Base-by-base conservation (phyloP, 192 early-diverging fungal genomes). In the Mortierella claussenii region DNA sequence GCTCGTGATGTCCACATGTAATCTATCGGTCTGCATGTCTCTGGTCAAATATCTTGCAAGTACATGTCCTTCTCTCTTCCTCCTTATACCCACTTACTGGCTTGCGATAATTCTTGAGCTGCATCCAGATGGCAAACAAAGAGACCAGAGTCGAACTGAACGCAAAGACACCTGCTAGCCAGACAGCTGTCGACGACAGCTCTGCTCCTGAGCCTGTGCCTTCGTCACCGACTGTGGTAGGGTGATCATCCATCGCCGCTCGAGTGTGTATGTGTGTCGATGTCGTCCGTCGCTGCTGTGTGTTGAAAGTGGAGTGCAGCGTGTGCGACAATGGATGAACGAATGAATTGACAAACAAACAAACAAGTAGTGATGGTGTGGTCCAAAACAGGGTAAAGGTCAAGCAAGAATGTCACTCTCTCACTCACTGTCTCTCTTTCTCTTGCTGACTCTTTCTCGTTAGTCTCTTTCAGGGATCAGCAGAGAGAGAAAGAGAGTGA, bases 91-190 rank as follows among this genome's bases (percentile, higher is more conserved):
- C 34, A 2, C 82, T 59, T 81, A 85, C 86, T 34, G 86, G 86
- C 50, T 88, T 88, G 53, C 85, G 63, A 37, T 88, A 88, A 71
- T 85, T 84, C 49, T 88, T 88, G 66, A 86, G 74, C 47, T 88
- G 86, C 45, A 81, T 74, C 85, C 82, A 88, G 40, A 88, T 83
- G 18, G 86, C 78, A 9, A 81, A 37, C 2, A 81, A 24, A n/a
- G 86, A 88, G 17, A 88, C 81, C 49, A 70, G 31, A 20, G 80
- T 84, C 26, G 81, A 82, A 30, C 75, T 69, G 34, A 84, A 30
- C 7, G 84, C 85, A 71, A 84, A 84, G 20, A 82, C 15, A 5
- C 78, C 79, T 15, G 86, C 86, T 17, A 81, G 49, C 47, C 71
- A 71, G 32, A 86, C 75, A 10, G 82, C 79, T 13, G 60, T 28